A percentile compares a stretch with the other conserved stretches of the same genome.
These are phyloP conservation scores for Vigna unguiculata DNA, from an alignment of 306 rosid genomes.

Conservation along the genomic window DNA sequence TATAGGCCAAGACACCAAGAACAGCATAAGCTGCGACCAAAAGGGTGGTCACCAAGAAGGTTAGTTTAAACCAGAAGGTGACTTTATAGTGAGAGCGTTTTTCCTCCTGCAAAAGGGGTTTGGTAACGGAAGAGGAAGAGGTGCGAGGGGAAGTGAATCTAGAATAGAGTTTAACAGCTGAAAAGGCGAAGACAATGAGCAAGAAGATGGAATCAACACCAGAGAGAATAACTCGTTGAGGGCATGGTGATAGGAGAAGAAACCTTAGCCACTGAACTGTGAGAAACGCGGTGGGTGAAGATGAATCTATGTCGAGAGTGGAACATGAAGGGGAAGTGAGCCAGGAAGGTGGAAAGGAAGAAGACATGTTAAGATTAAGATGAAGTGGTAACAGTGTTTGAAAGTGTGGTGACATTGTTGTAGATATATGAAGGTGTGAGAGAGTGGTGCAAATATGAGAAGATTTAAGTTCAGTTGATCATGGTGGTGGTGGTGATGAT, in stretches of 20 bases:
- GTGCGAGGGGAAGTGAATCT: constrained; percentile 29
- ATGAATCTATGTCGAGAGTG: constrained; percentile 37
- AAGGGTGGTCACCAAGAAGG: constrained; percentile 38
- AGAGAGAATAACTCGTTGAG: constrained; percentile 50
- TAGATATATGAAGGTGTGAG: neutral
- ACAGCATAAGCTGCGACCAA: constrained; percentile 45
- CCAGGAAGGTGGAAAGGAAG: constrained; percentile 41
- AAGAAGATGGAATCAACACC: constrained; percentile 42
- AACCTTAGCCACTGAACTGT: constrained; percentile 45
- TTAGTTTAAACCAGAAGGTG: constrained; percentile 45
- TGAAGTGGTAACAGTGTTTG: neutral
- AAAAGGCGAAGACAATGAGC: constrained; percentile 38
- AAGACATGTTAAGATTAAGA: constrained; percentile 47
- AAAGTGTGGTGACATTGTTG: neutral
- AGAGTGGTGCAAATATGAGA: neutral
- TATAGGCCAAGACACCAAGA: constrained; percentile 46
- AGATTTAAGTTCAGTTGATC: neutral
- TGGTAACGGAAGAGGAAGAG: constrained; percentile 26
- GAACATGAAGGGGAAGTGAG: constrained; percentile 48
- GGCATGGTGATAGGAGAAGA: constrained; percentile 53
- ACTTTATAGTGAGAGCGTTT: constrained; percentile 44
- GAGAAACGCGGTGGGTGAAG: constrained; percentile 40
- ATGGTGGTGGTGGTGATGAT: neutral
- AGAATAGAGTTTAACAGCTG: constrained; percentile 36
- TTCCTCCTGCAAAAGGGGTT: constrained; percentile 47